Base-by-base conservation (phyloP, 2,329 filamentous ascomycete genomes). In the Aspergillus hortae region DNA sequence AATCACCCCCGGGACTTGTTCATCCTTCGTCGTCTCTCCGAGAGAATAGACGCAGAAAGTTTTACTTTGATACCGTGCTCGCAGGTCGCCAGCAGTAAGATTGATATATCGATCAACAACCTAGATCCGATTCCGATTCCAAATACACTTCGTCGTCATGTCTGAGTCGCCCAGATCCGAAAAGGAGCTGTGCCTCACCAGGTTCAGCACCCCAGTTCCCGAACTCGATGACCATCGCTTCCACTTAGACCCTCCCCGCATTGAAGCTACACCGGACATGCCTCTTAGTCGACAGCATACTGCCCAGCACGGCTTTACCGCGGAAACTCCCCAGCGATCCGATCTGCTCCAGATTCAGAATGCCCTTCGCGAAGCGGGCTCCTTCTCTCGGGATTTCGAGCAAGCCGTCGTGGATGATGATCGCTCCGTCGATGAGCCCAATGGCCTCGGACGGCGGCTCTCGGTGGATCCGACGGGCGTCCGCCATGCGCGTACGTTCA, bases 141-240 rank as follows among this genome's bases (percentile, higher is more conserved):
- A 6, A 23, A 23, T 36, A 4, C 25, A 45, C 27, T 19, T 52
- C 42, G 15, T 25, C 59, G 67, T 61, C 49, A 76, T 77, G 73
- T 78, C 71, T 54, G 79, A 82, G 67, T 78, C 77, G 56, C 73
- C 80, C 76, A 76, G 67, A 83, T 95, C 91, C 81, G 80, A 83
- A 55, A 77, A 74, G 67, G 79, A 75, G 58, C 73, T 80, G 64
- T 78, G 74, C 60, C 74, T 82, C 59, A 84, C 81, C 55, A 74
- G 82, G 67, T 85, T 80, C 78, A 84, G 80, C 73, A 85, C 82
- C 14, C 81, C 82, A 33, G 81, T 82, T 52, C 81, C 80, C 61
- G 81, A 85, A 59, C 81, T 96, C 44, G 90, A 96, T 68, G 91
- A 96, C 69, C 92, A 96, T 74, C 88, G 90, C 66, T 83, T 67